phyloP scores from a whole-genome alignment of 139 green algal genomes.

The Coccomyxa sp. region DNA sequence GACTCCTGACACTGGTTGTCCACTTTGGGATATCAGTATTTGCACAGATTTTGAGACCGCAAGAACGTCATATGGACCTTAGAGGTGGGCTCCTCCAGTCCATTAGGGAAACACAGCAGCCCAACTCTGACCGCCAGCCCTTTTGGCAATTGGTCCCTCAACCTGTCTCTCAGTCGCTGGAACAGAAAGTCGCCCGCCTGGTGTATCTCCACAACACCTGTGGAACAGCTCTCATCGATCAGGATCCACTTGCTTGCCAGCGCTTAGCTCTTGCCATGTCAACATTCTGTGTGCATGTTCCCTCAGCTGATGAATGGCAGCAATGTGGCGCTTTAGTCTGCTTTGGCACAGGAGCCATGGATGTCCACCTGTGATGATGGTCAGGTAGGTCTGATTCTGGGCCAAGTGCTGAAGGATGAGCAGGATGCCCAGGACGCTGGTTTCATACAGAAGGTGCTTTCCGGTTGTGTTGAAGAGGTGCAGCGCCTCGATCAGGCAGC shows the following conservation, averaged over 20 bases:
- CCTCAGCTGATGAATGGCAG: background rate
- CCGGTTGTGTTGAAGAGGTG: background rate
- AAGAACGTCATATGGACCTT: background rate
- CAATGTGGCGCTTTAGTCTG: background rate
- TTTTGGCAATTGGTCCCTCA: background rate
- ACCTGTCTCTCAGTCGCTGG: background rate
- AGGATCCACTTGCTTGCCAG: too few relatives aligned
- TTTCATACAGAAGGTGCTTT: background rate
- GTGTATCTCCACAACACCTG: background rate
- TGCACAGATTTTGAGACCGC: background rate
- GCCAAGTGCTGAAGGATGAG: background rate
- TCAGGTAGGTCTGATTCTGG: background rate
- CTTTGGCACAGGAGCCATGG: background rate
- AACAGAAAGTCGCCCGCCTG: background rate
- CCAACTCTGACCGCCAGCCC: background rate
- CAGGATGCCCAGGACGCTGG: background rate
- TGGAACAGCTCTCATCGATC: too few relatives aligned
- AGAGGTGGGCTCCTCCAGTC: background rate
- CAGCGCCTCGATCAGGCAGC: background rate
- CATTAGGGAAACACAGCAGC: background rate
- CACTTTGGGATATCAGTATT: background rate
- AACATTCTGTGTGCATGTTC: background rate
- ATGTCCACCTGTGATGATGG: background rate
- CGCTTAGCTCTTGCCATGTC: too few relatives aligned
- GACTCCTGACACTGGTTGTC: background rate